Evolutionary conservation across 257 asterid genomes (phyloP).

Genomic region (Capsicum pubescens): DNA sequence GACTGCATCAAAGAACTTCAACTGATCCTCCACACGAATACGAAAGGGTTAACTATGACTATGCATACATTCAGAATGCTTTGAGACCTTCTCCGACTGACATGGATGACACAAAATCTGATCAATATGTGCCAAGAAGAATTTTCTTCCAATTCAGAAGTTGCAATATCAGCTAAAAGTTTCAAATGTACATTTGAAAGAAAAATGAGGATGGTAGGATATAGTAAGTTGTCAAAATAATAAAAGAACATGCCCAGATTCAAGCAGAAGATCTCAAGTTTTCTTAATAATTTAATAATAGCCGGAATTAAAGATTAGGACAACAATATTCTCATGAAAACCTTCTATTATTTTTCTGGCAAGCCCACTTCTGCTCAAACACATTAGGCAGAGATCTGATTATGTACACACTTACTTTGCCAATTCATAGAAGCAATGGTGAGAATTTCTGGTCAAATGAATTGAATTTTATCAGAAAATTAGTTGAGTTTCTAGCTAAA

Average conservation of each 20-base stretch:
- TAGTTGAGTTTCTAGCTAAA: slow-evolving; percentile 1
- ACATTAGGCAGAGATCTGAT: slow-evolving; percentile 28
- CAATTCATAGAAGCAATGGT: slow-evolving; percentile 12
- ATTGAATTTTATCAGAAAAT: slow-evolving; percentile 1
- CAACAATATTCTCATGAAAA: neutral
- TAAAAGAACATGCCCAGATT: neutral
- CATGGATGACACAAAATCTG: slow-evolving; percentile 16
- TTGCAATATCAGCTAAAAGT: neutral
- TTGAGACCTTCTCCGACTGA: slow-evolving; percentile 38
- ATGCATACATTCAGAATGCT: slow-evolving; percentile 80
- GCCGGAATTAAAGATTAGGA: neutral
- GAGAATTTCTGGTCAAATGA: slow-evolving; percentile 16
- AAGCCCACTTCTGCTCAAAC: slow-evolving; percentile 29
- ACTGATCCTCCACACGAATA: slow-evolving; percentile 59
- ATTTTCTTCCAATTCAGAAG: slow-evolving; percentile 16
- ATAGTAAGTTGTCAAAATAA: slow-evolving; percentile 23
- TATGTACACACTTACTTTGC: slow-evolving; percentile 5
- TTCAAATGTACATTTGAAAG: slow-evolving; percentile 31
- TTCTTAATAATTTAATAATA: slow-evolving; percentile 21
- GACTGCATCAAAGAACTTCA: slow-evolving; percentile 84
- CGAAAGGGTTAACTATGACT: slow-evolving; percentile 68
- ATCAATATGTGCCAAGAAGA: neutral
- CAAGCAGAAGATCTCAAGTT: slow-evolving; percentile 1
- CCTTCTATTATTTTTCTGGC: slow-evolving; percentile 12
- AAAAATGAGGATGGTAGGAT: neutral